Conservation (phyloP, 352 stramenopile species). For the Pythium oligandrum region DNA sequence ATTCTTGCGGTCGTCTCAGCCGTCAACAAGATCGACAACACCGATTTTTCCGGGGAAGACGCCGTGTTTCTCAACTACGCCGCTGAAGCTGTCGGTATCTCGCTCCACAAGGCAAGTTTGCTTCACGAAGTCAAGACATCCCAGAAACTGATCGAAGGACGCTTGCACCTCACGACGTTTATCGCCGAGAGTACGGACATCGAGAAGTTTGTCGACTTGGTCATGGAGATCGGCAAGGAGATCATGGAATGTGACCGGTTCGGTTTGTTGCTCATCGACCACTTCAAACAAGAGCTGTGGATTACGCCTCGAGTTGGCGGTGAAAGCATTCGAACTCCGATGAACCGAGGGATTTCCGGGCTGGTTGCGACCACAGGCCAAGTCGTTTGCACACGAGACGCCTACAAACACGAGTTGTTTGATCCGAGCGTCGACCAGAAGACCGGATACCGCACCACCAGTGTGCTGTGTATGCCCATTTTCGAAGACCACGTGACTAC, state of each 20-base stretch:
- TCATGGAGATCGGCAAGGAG: slow-evolving; percentile 69
- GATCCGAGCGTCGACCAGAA: slow-evolving; percentile 61
- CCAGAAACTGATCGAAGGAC: slow-evolving; percentile 66
- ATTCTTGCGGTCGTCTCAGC: slow-evolving; percentile 65
- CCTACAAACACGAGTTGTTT: slow-evolving; percentile 72
- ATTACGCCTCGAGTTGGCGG: slow-evolving; percentile 51
- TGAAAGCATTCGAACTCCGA: slow-evolving; percentile 48
- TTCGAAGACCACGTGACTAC: slow-evolving; percentile 56
- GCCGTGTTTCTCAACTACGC: slow-evolving; percentile 72
- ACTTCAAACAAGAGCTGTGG: slow-evolving; percentile 77
- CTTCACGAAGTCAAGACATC: slow-evolving; percentile 63
- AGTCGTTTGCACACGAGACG: slow-evolving; percentile 51
- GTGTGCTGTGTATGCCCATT: slow-evolving; percentile 67
- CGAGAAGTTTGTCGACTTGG: slow-evolving; percentile 56
- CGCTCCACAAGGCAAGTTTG: slow-evolving; percentile 64
- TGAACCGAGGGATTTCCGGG: slow-evolving; percentile 63
- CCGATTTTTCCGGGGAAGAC: slow-evolving; percentile 62
- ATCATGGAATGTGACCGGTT: slow-evolving; percentile 77
- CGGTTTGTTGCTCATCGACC: slow-evolving; percentile 60
- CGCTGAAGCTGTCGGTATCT: slow-evolving; percentile 59
- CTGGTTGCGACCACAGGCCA: slow-evolving; percentile 61
- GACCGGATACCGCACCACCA: slow-evolving; percentile 74
- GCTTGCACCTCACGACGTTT: slow-evolving; percentile 58
- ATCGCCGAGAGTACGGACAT: slow-evolving; percentile 56
- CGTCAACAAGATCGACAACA: slow-evolving; percentile 70